These are phyloP conservation scores for Malbranchea zuffiana DNA, from an alignment of 2,329 filamentous ascomycete genomes.

Conservation along the genomic window DNA sequence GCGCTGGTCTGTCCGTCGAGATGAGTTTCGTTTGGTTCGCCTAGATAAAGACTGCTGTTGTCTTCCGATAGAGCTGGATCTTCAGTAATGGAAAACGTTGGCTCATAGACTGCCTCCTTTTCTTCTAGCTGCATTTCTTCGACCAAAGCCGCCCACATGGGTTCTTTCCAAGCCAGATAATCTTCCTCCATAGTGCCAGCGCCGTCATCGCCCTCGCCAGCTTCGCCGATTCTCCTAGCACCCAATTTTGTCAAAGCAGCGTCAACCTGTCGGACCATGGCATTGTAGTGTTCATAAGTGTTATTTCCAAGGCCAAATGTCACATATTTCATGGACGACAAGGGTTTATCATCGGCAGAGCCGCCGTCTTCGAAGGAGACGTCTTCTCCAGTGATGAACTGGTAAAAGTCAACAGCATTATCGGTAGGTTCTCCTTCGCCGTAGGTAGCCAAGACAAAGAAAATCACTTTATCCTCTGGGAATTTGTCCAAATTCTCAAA, in stretches of 20 bases:
- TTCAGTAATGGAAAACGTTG: constrained; percentile 73
- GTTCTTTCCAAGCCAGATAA: constrained; percentile 97
- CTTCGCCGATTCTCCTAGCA: constrained; percentile 69
- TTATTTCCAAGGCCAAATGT: constrained; percentile 97
- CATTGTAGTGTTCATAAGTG: constrained; percentile 99
- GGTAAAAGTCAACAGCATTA: constrained; percentile 97
- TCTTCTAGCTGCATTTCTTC: constrained; percentile 83
- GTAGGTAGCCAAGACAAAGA: constrained; percentile 95
- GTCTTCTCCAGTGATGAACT: constrained; percentile 80
- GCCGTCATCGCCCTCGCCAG: constrained; percentile 93
- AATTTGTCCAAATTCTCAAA: constrained; percentile 86
- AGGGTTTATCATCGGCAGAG: constrained; percentile 53
- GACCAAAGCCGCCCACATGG: constrained; percentile 85
- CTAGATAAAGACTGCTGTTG: constrained; percentile 75
- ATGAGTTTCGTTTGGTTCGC: constrained; percentile 93
- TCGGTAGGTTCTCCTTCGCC: constrained; percentile 97
- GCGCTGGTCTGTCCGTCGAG: constrained; percentile 74
- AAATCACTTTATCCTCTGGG: constrained; percentile 77
- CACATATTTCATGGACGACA: constrained; percentile 81
- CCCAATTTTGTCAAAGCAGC: constrained; percentile 71
- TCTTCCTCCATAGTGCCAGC: constrained; percentile 99
- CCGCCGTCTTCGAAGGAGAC: constrained; percentile 64
- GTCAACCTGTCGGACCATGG: constrained; percentile 89
- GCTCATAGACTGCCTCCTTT: constrained; percentile 91
- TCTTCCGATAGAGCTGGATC: constrained; percentile 62